phyloP scores from a whole-genome alignment of 2,329 filamentous ascomycete species.

The Trichoderma sp. region DNA sequence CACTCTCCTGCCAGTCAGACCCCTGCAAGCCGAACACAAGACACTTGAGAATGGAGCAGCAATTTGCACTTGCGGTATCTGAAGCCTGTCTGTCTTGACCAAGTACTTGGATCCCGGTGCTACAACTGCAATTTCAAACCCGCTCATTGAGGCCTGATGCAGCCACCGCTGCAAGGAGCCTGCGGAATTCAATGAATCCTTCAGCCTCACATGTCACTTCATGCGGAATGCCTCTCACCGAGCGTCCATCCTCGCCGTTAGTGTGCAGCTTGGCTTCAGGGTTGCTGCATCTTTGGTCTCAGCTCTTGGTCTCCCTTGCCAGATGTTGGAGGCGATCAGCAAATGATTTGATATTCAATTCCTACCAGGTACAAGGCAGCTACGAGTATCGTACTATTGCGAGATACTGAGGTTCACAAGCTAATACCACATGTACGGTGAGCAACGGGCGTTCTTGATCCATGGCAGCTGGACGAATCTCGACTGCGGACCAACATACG shows the following conservation, averaged over 20 bases:
- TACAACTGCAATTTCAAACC: not conserved
- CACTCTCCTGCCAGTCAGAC: not conserved
- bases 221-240: not conserved
- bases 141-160: not conserved
- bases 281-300: not conserved
- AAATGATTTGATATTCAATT: not conserved
- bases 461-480: not conserved
- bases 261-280: not conserved
- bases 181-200: not conserved
- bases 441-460: not conserved
- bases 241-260: not conserved
- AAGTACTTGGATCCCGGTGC: conserved; percentile 4
- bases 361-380: not conserved
- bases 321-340: not conserved
- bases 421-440: not conserved
- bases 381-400: not conserved
- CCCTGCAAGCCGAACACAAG: not conserved
- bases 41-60: not conserved
- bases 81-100: not conserved
- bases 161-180: not conserved
- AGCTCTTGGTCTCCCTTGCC: not conserved
- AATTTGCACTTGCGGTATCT: not conserved
- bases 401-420: not conserved
- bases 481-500: not conserved
- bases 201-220: not conserved